Conservation (phyloP, 2,329 filamentous ascomycete genomes). For the Trichoderma sp. region DNA sequence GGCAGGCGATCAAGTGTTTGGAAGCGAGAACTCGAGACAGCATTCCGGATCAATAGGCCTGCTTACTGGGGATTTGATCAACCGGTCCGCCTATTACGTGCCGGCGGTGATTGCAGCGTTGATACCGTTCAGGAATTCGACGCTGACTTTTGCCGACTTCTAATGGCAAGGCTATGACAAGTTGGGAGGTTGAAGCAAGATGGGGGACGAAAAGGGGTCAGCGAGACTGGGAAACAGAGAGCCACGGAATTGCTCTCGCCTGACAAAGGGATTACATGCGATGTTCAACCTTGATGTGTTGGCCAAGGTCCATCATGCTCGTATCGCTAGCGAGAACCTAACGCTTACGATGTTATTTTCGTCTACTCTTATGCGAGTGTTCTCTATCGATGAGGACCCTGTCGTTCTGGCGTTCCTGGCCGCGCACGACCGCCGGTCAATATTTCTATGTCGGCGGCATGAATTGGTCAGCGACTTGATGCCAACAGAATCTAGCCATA, state of each 20-base stretch:
- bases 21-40: constrained; percentile 44
- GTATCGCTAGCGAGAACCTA: too few species aligned
- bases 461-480: too few species aligned
- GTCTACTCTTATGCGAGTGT: too few species aligned
- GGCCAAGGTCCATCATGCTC: not conserved
- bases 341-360: too few species aligned
- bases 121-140: constrained; percentile 45
- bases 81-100: constrained; percentile 43
- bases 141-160: constrained; percentile 37
- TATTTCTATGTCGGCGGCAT: too few species aligned
- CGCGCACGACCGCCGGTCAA: too few species aligned
- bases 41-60: constrained; percentile 46
- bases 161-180: not conserved
- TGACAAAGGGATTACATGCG: not conserved
- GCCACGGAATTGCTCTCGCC: not conserved
- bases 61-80: constrained; percentile 44
- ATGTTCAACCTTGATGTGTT: not conserved
- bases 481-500: too few species aligned
- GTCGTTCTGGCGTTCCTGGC: too few species aligned
- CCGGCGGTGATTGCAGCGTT: constrained; percentile 46
- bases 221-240: too few species aligned
- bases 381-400: too few species aligned
- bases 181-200: not conserved
- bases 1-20: constrained; percentile 46
- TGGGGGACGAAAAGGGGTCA: too few species aligned